Evolutionary conservation across 1,139 yeast genomes (phyloP).

Genomic region (Geotrichum carabidarum): DNA sequence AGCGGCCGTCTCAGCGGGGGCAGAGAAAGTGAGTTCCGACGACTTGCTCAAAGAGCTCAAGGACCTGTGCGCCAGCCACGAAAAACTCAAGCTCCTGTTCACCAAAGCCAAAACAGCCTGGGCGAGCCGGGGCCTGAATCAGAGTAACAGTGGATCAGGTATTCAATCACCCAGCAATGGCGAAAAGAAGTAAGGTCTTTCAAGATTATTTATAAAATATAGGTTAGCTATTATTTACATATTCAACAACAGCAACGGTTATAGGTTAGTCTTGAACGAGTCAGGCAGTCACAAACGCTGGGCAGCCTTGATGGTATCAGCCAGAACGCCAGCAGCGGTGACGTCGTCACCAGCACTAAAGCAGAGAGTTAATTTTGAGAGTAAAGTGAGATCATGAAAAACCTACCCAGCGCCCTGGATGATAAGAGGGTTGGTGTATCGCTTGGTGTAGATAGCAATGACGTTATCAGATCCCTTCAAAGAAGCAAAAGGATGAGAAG

Average conservation of each 20-base stretch:
- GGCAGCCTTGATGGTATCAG: slow-evolving; percentile 85
- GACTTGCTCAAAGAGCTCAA: slow-evolving; percentile 3
- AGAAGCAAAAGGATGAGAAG: slow-evolving; percentile 92
- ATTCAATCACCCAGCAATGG: too few species aligned
- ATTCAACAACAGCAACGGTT: too few species aligned
- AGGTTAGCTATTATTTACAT: too few species aligned
- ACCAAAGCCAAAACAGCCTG: slow-evolving; percentile 41
- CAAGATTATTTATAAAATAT: neutral
- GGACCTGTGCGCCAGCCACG: slow-evolving; percentile 50
- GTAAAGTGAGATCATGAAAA: neutral
- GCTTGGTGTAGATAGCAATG: slow-evolving; percentile 81
- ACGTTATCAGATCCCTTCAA: slow-evolving; percentile 95
- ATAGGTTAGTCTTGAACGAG: too few species aligned
- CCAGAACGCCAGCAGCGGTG: slow-evolving; percentile 97
- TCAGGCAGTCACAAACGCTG: slow-evolving; percentile 50
- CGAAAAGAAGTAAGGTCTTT: too few species aligned
- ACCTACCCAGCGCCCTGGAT: slow-evolving; percentile 87
- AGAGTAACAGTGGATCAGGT: too few species aligned
- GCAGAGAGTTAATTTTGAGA: neutral
- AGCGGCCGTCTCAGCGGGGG: too few species aligned
- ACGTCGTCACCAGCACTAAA: slow-evolving; percentile 88
- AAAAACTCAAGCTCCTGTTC: slow-evolving; percentile 49
- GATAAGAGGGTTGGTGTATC: slow-evolving; percentile 88
- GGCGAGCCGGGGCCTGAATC: neutral
- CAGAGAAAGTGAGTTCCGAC: neutral